Evolutionary conservation across 1,139 yeast genomes (phyloP), one percentile per base, ranked within the genome.

Genomic region (Yueomyces sp.): DNA sequence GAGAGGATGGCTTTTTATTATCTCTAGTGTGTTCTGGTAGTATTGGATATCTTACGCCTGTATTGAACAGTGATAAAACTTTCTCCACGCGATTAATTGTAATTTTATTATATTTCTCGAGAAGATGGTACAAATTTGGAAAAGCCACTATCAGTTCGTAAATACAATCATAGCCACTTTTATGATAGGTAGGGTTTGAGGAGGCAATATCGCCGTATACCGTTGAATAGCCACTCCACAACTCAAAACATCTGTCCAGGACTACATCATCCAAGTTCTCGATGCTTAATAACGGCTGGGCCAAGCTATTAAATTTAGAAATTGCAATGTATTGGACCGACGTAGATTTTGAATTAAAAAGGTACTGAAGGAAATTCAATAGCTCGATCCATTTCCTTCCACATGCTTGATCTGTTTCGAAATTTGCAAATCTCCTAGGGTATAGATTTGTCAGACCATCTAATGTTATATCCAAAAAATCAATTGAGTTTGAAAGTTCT

Each of bases 11-110:
- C 42, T 63, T 67, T 4, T 47, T 47, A 34, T 65, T 63, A 54
- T 81, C 87, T 6, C 57, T 52, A 2, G 60, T 59, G 43, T 63
- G 65, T 19, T 67, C 70, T 4, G 81, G 78, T 28, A 81, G 63
- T 9, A 81, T 68, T 0, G 93, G 91, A 56, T 79, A 82, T 44
- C 82, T 66, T 1, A 81, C 75, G 45, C 84, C 75, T 30, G 76
- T 68, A 51, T 75, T 77, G 49, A 81, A 69, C 7, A 72, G 63
- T 26, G 62, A 58, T 38, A 80, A 57, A 25, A 77, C 63, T 9
- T 57, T 60, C 44, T 67, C 71, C 35, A 73, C 61, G 52, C 70
- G 70, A 2, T 59, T 46, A 64, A 54, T 5, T 51, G 58, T 3
- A 54, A 62, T 31, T 56, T 53, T 11, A 35, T 42, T 38, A 38